phyloP scores from a whole-genome alignment of 768 basidiomycete genomes.

The Auricularia auricula-judae region DNA sequence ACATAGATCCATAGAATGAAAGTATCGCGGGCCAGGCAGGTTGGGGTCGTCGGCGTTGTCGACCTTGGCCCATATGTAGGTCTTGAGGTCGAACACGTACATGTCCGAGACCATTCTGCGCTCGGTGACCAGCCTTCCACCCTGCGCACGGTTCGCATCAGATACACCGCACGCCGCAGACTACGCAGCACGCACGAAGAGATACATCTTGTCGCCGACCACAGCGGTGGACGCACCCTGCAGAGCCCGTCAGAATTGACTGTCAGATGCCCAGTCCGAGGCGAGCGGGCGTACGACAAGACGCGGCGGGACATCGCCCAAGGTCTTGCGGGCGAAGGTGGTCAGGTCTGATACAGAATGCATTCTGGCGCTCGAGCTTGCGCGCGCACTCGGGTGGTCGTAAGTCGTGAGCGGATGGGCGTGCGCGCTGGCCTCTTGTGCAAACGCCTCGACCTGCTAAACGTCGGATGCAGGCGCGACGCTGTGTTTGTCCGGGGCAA shows the following conservation, averaged over 20 bases:
- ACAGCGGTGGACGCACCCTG: conserved; percentile 89
- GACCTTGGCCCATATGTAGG: conserved; percentile 70
- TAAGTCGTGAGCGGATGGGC: not conserved
- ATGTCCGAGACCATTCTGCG: conserved; percentile 85
- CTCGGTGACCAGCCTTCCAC: conserved; percentile 77
- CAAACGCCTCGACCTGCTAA: not conserved
- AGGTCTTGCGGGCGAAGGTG: conserved; percentile 71
- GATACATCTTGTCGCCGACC: conserved; percentile 76
- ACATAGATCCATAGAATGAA: conserved; percentile 88
- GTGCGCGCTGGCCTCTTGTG: not conserved
- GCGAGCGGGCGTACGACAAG: conserved; percentile 54
- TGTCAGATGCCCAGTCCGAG: not conserved
- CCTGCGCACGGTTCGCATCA: conserved; percentile 30
- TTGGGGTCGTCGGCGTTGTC: conserved; percentile 50
- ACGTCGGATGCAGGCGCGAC: too few relatives aligned
- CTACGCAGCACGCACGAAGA: conserved; percentile 51
- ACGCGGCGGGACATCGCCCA: conserved; percentile 79
- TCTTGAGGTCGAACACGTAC: conserved; percentile 78
- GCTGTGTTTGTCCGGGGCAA: too few relatives aligned
- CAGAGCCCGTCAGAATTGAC: not conserved
- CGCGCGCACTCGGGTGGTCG: not conserved
- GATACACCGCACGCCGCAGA: not conserved
- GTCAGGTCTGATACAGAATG: conserved; percentile 87
- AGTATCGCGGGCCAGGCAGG: conserved; percentile 78
- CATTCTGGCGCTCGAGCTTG: conserved; percentile 22